Evolutionary conservation across 139 green algal species (phyloP).

Genomic region (Chlorella sp.): DNA sequence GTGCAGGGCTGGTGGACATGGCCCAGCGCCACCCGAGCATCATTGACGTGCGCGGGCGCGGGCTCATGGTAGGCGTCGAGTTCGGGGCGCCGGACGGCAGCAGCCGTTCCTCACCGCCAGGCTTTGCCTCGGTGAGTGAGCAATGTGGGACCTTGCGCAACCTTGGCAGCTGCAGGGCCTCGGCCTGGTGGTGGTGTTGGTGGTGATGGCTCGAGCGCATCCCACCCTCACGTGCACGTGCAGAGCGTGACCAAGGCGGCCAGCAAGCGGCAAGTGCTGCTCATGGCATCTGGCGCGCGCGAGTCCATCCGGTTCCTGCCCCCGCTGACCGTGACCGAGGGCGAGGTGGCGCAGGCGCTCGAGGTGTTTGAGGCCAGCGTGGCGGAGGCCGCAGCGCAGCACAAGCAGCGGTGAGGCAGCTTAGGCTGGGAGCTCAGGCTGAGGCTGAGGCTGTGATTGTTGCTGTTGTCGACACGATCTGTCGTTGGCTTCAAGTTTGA

Average conservation of each 20-base stretch:
- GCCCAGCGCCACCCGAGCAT: conserved; percentile 41
- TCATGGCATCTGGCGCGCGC: conserved; percentile 61
- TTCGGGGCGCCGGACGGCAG: conserved; percentile 40
- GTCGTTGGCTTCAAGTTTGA: no score
- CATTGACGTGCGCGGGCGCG: conserved; percentile 67
- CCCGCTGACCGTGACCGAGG: conserved; percentile 51
- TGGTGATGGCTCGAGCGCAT: no score
- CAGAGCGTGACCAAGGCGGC: conserved; percentile 49
- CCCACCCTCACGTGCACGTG: background rate
- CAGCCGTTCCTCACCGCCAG: conserved; percentile 18
- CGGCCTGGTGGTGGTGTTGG: background rate
- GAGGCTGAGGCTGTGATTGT: background rate
- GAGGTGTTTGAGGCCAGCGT: conserved; percentile 32
- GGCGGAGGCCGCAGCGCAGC: conserved; percentile 20
- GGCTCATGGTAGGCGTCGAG: conserved; percentile 78
- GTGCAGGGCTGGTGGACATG: conserved; percentile 34
- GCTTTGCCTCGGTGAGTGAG: conserved; percentile 36
- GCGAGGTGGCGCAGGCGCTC: conserved; percentile 55
- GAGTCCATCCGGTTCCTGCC: conserved; percentile 78
- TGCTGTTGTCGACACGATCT: no score
- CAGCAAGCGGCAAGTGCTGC: conserved; percentile 49
- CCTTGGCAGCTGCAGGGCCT: background rate
- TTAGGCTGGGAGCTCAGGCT: background rate
- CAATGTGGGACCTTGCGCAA: background rate
- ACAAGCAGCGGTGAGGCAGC: background rate